These are phyloP conservation scores for Daedaleopsis sinensis DNA, from an alignment of 768 basidiomycete genomes.

Conservation along the genomic window DNA sequence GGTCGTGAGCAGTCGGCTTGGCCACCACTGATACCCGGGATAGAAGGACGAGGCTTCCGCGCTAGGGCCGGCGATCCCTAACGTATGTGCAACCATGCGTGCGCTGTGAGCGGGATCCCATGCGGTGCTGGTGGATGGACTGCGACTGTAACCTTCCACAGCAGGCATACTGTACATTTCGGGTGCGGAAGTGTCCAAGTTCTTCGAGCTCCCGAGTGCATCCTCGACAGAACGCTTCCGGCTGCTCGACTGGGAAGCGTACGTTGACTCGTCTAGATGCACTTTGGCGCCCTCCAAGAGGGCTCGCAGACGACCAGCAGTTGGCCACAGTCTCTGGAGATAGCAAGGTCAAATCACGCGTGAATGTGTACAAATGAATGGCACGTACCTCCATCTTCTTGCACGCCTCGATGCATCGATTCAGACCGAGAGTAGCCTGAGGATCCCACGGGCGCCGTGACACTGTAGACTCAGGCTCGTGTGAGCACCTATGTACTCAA, in stretches of 20 bases:
- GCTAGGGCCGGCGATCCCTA: constrained; percentile 7
- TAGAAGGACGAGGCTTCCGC: constrained; percentile 18
- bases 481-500: constrained; percentile 21
- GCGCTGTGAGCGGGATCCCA: constrained; percentile 13
- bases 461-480: constrained; percentile 44
- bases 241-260: constrained; percentile 4
- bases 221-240: constrained; percentile 29
- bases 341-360: not conserved
- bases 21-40: constrained; percentile 33
- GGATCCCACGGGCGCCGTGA: constrained; percentile 71
- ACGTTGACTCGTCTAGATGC: constrained; percentile 40
- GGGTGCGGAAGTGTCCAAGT: constrained; percentile 15
- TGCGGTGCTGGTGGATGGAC: not conserved
- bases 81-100: constrained; percentile 12
- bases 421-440: constrained; percentile 67
- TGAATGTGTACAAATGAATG: not conserved
- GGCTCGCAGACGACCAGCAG: constrained; percentile 65
- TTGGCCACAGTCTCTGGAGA: constrained; percentile 67
- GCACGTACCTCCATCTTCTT: constrained; percentile 66
- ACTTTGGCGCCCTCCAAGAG: constrained; percentile 69
- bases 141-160: not conserved
- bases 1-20: constrained; percentile 18
- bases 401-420: constrained; percentile 63
- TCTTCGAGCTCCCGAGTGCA: constrained; percentile 22
- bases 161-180: constrained; percentile 11